These are phyloP conservation scores for Oryza rufipogon DNA, from an alignment of 176 grass and related monocot genomes.

Conservation along the genomic window DNA sequence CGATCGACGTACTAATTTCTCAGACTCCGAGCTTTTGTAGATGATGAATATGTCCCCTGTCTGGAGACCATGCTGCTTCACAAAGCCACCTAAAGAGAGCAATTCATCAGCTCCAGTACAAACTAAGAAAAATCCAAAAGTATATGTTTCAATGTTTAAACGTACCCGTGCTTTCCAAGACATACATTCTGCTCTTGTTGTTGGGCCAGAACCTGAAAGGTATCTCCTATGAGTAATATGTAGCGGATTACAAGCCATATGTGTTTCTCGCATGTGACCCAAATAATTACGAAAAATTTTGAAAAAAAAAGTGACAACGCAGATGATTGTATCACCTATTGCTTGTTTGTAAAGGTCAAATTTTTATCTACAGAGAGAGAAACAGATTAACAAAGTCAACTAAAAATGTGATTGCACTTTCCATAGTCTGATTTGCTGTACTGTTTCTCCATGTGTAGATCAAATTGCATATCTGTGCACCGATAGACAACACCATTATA, in stretches of 20 bases:
- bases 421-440: neutral
- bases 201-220: slow-evolving; percentile 89
- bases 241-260: neutral
- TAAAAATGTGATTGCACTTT: neutral
- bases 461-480: neutral
- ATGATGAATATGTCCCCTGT: slow-evolving; percentile 60
- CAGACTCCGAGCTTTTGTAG: slow-evolving; percentile 53
- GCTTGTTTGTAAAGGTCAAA: neutral
- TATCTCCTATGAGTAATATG: slow-evolving; percentile 27
- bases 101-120: slow-evolving; percentile 7
- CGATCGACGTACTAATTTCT: slow-evolving; percentile 52
- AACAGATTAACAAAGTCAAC: neutral
- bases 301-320: neutral
- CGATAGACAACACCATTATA: neutral
- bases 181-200: slow-evolving; percentile 88
- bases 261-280: neutral
- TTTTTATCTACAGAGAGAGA: neutral
- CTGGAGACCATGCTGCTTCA: slow-evolving; percentile 57
- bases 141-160: neutral
- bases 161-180: slow-evolving; percentile 75
- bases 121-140: neutral
- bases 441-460: neutral
- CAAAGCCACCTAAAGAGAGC: slow-evolving; percentile 64
- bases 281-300: neutral
- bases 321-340: neutral